phyloP scores from a whole-genome alignment of 176 grass and related monocot genomes.

The Bromus sterilis region DNA sequence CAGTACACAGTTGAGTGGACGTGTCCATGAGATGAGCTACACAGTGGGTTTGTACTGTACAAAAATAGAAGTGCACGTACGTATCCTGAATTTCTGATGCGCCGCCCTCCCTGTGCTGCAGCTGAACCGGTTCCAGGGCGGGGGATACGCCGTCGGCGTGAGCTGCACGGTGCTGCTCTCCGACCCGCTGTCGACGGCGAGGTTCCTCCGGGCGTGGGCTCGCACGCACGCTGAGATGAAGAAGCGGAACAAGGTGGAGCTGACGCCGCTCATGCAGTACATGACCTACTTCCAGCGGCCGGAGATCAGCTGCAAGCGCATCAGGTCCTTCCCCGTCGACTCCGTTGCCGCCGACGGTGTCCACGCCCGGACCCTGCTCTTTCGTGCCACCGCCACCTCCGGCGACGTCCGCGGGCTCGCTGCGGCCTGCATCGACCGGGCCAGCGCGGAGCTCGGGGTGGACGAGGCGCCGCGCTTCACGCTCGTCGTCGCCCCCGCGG shows the following conservation, averaged over 20 bases:
- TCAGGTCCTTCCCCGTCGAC: slow-evolving; percentile 40
- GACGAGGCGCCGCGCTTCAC: slow-evolving; percentile 1
- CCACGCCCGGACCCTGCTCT: slow-evolving; percentile 20
- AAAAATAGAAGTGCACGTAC: no score
- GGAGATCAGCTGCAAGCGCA: neutral
- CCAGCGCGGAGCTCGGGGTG: neutral
- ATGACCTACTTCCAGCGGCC: slow-evolving; percentile 50
- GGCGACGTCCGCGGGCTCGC: slow-evolving; percentile 27
- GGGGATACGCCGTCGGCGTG: slow-evolving; percentile 65
- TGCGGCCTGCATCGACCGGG: slow-evolving; percentile 24
- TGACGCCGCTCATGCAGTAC: slow-evolving; percentile 53
- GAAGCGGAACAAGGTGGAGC: slow-evolving; percentile 2
- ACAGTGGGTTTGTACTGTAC: neutral
- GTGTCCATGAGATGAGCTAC: neutral
- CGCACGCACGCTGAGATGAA: slow-evolving; percentile 41
- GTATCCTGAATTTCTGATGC: no score
- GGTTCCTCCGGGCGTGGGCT: slow-evolving; percentile 69
- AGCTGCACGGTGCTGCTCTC: slow-evolving; percentile 59
- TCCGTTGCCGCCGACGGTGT: neutral
- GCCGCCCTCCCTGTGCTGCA: no score
- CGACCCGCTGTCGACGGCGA: slow-evolving; percentile 50
- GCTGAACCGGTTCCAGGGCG: slow-evolving; percentile 68
- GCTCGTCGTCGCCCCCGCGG: slow-evolving; percentile 6
- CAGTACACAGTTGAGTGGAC: neutral
- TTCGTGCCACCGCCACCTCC: neutral